A percentile compares a stretch with the other conserved stretches of the same genome.
phyloP scores from a whole-genome alignment of 441 rosid species.

The Erodium texanum region DNA sequence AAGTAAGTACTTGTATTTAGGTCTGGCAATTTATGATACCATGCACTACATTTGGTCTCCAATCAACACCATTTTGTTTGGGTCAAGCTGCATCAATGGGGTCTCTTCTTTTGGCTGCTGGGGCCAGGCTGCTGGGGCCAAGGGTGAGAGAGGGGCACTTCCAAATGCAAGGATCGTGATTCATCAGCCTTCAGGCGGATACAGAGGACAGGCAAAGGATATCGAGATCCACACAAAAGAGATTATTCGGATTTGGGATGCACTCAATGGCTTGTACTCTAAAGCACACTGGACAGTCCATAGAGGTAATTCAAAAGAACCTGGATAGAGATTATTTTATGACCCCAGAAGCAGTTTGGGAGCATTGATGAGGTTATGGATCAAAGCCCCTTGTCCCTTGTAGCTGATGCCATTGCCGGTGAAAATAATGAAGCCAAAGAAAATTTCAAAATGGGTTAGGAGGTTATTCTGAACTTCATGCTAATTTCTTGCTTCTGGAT shows the following conservation, averaged over 20 bases:
- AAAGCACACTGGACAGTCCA: slow-evolving; percentile 74
- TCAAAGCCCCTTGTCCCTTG: slow-evolving; percentile 67
- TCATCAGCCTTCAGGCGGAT: slow-evolving; percentile 98
- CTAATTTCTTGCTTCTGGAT: not conserved
- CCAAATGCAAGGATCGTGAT: slow-evolving; percentile 90
- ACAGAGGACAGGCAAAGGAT: slow-evolving; percentile 92
- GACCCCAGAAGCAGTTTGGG: slow-evolving; percentile 91
- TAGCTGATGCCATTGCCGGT: slow-evolving; percentile 60
- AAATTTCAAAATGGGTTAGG: slow-evolving; percentile 41
- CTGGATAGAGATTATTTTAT: slow-evolving; percentile 64
- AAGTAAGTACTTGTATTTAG: slow-evolving; percentile 26
- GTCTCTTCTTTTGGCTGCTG: slow-evolving; percentile 82
- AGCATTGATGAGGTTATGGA: slow-evolving; percentile 56
- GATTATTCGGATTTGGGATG: slow-evolving; percentile 86
- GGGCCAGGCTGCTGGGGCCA: slow-evolving; percentile 77
- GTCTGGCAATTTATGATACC: slow-evolving; percentile 91
- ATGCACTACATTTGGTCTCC: slow-evolving; percentile 91
- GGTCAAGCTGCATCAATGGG: slow-evolving; percentile 99
- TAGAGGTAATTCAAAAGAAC: slow-evolving; percentile 59
- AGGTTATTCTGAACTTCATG: not conserved
- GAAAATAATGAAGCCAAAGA: slow-evolving; percentile 40
- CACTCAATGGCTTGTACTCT: slow-evolving; percentile 56
- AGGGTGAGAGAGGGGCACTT: slow-evolving; percentile 80
- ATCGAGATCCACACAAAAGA: slow-evolving; percentile 86
- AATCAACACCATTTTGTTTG: slow-evolving; percentile 72